These are phyloP conservation scores for Teunomyces barrocoloradensis DNA, from an alignment of 805 yeast genomes.

Conservation along the genomic window DNA sequence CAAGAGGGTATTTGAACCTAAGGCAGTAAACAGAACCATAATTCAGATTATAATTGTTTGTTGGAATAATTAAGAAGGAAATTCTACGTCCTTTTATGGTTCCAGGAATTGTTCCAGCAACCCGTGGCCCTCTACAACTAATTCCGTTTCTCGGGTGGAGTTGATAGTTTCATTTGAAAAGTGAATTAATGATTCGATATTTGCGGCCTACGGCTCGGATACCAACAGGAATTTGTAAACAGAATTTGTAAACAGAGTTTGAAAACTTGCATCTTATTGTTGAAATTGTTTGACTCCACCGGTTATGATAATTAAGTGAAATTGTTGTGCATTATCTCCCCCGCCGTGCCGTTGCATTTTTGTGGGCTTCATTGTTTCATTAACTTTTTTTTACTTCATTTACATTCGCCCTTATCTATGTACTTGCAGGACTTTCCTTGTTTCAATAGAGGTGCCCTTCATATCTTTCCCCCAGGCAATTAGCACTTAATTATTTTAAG, in stretches of 20 bases:
- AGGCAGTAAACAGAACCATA: not conserved
- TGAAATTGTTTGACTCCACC: not conserved
- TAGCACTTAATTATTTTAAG: not conserved
- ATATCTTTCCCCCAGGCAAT: no score
- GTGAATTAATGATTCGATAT: not conserved
- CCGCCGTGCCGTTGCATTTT: not conserved
- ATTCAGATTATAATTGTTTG: not conserved
- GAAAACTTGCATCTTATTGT: not conserved
- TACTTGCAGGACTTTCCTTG: no score
- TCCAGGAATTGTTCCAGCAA: not conserved
- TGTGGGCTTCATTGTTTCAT: no score
- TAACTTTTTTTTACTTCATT: no score
- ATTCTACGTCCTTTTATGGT: not conserved
- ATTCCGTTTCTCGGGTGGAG: not conserved
- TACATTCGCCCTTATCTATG: no score
- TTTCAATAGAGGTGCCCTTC: no score
- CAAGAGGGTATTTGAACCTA: not conserved
- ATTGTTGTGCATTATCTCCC: not conserved
- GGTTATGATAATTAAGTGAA: not conserved
- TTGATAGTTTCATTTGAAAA: not conserved
- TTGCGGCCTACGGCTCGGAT: not conserved
- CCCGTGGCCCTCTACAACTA: not conserved
- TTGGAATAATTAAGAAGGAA: not conserved
- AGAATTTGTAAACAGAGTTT: not conserved
- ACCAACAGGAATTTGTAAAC: not conserved